Evolutionary conservation across 2,329 filamentous ascomycete genomes (phyloP).

Genomic region (Lasiodiplodia hormozganensis): DNA sequence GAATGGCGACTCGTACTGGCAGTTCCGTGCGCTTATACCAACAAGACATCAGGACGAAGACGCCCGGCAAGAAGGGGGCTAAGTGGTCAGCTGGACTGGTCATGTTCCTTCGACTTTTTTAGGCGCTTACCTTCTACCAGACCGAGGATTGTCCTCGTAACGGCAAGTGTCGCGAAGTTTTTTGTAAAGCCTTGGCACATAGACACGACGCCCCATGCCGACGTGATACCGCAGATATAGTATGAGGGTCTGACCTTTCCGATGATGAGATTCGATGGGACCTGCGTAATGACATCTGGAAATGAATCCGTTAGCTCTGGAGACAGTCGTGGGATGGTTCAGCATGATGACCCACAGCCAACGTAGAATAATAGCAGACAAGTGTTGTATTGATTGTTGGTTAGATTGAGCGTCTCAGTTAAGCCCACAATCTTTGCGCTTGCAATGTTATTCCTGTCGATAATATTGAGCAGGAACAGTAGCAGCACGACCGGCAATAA

Average conservation of each 20-base stretch:
- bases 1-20: slow-evolving; percentile 58
- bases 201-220: slow-evolving; percentile 21
- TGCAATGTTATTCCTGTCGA: slow-evolving; percentile 40
- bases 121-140: slow-evolving; percentile 23
- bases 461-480: slow-evolving; percentile 28
- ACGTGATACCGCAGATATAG: slow-evolving; percentile 26
- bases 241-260: slow-evolving; percentile 28
- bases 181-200: slow-evolving; percentile 27
- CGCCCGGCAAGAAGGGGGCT: slow-evolving; percentile 42
- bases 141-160: slow-evolving; percentile 28
- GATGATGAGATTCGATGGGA: slow-evolving; percentile 28
- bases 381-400: slow-evolving; percentile 39
- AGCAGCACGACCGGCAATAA: slow-evolving; percentile 27
- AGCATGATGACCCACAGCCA: slow-evolving; percentile 18
- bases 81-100: too few relatives aligned
- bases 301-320: background rate
- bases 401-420: slow-evolving; percentile 40
- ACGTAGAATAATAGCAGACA: slow-evolving; percentile 40
- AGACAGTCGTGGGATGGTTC: background rate
- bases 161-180: slow-evolving; percentile 21
- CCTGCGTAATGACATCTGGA: slow-evolving; percentile 32
- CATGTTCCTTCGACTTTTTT: background rate
- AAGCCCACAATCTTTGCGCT: slow-evolving; percentile 44
- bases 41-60: slow-evolving; percentile 57
- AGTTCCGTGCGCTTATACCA: slow-evolving; percentile 63